Base-by-base conservation (phyloP, 2,329 filamentous ascomycete species). In the Xylariaceae sp. region DNA sequence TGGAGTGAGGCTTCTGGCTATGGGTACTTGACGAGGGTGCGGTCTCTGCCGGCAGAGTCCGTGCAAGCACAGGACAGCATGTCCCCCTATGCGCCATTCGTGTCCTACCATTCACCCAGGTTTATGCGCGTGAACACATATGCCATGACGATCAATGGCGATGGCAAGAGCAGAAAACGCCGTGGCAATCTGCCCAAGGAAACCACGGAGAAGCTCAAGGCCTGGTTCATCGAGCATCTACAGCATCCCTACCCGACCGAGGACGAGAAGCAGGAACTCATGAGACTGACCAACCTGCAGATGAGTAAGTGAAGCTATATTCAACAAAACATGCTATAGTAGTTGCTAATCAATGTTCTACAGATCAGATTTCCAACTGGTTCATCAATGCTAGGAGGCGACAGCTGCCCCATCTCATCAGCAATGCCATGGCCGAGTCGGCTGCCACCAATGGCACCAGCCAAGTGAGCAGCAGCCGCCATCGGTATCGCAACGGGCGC, bases 171-270 rank as follows among this genome's bases (percentile, higher is more conserved):
- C 65, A 76, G 83, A 37, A 87, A 85, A 72, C 81, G 91, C 55
- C 82, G 92, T 45, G 92, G 92, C 1, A 96, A 96, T 69, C 79
- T 96, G 2, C 92, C 92, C n/a, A 95, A 95, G 71, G 88, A 92
- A 57, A 90, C 90, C 0, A 96, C 91, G 0, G 89, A 92, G 70
- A 87, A 89, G 65, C 78, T 96, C 47, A 84, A 89, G 56, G 78
- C 83, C 0, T 96, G 92, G 92, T 92, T 95, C 65, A 75, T 86
- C 55, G 80, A 81, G n/a, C 88, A 94, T 72, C 74, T 92, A 6
- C 80, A 86, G 61, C 90, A 94, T 69, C 90, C 91, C 0, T 96
- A 96, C 71, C 91, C 91, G 1, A 92, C 86, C 3, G 90, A 95
- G 73, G 90, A 95, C 63, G 88, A 95, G 75, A 95, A 96, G 74